phyloP scores from a whole-genome alignment of 2,329 filamentous ascomycete species.

The Exophiala sp. region DNA sequence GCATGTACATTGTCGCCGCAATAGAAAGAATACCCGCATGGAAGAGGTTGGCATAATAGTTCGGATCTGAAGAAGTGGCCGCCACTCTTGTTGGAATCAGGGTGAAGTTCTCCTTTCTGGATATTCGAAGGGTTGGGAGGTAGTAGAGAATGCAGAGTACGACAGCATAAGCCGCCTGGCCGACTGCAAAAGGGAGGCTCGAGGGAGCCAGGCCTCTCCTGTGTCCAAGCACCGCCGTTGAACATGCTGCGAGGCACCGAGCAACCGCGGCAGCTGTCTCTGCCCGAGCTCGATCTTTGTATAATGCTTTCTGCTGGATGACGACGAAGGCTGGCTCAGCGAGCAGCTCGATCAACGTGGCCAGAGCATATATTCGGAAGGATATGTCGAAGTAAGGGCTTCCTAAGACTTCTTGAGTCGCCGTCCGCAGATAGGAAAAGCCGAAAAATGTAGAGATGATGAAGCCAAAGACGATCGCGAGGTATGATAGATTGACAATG shows the following conservation, averaged over 20 bases:
- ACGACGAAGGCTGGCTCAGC: conserved; percentile 87
- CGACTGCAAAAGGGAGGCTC: conserved; percentile 80
- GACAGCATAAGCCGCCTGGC: conserved; percentile 70
- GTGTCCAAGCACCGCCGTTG: conserved; percentile 51
- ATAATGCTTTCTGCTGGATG: conserved; percentile 73
- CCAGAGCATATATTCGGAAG: conserved; percentile 50
- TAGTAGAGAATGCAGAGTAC: conserved; percentile 66
- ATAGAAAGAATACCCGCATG: conserved; percentile 65
- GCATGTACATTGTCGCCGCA: conserved; percentile 74
- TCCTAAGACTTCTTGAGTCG: conserved; percentile 44
- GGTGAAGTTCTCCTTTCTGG: conserved; percentile 59
- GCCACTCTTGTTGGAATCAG: conserved; percentile 49
- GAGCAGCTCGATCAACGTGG: conserved; percentile 66
- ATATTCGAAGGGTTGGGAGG: conserved; percentile 53
- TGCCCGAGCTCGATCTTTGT: conserved; percentile 71
- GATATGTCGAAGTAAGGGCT: conserved; percentile 61
- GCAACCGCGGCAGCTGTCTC: conserved; percentile 76
- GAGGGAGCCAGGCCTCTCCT: conserved; percentile 53
- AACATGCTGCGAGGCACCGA: conserved; percentile 70
- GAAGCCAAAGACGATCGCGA: conserved; percentile 65
- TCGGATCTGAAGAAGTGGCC: conserved; percentile 22
- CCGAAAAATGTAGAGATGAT: conserved; percentile 60
- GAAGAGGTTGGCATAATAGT: conserved; percentile 57
- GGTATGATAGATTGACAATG: conserved; percentile 80
- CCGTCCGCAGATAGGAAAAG: conserved; percentile 58